phyloP scores from a whole-genome alignment of 208 protist species.

The Crithidia thermophila region DNA sequence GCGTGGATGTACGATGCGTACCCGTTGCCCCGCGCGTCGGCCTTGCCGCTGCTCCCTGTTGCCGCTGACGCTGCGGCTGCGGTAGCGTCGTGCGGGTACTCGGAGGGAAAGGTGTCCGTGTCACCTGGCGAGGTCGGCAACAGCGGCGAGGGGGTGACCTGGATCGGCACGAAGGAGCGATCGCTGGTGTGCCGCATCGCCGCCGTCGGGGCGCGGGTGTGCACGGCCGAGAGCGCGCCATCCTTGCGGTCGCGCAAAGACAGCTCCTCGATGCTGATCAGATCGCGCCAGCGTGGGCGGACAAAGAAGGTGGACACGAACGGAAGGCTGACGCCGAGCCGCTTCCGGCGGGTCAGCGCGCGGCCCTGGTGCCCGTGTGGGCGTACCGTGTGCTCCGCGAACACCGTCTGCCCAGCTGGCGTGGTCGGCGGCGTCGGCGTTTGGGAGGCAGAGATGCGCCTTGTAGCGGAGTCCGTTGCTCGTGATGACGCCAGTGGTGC shows the following conservation, averaged over 20 bases:
- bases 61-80: background rate
- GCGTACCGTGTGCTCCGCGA: constrained; percentile 23
- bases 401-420: constrained; percentile 1
- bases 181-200: constrained; percentile 30
- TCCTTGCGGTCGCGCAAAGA: constrained; percentile 47
- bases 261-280: constrained; percentile 74
- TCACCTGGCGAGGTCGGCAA: constrained; percentile 1
- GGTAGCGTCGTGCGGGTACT: constrained; percentile 6
- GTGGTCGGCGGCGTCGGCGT: constrained; percentile 3
- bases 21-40: too few relatives aligned
- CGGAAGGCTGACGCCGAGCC: constrained; percentile 57
- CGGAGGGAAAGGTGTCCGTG: background rate
- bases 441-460: background rate
- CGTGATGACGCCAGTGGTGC: background rate
- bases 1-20: too few relatives aligned
- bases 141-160: background rate
- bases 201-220: constrained; percentile 5
- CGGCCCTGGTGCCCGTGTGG: constrained; percentile 17
- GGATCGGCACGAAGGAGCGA: constrained; percentile 38
- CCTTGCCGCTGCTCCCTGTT: background rate
- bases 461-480: background rate
- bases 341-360: constrained; percentile 37
- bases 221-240: constrained; percentile 33
- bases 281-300: constrained; percentile 49
- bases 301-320: constrained; percentile 61